Percentiles rank a stretch among this genome's conserved stretches.
phyloP scores from a whole-genome alignment of 257 asterid species.

The Solanum gracilifrons region DNA sequence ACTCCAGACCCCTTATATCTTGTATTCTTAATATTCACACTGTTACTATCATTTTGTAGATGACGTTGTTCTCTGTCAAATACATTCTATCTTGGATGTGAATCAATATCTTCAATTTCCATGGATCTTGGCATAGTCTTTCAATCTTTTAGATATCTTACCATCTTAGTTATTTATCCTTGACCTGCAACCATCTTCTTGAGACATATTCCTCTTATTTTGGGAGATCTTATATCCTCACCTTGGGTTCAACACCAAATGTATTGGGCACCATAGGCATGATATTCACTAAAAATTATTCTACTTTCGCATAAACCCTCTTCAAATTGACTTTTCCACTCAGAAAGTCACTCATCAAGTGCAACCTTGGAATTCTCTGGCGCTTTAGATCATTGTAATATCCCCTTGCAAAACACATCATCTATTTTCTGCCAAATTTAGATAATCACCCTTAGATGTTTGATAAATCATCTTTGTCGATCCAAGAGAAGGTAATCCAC shows the following conservation, averaged over 20 bases:
- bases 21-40: conserved; percentile 13
- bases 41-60: conserved; percentile 3
- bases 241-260: conserved; percentile 6
- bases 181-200: conserved; percentile 19
- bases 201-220: conserved; percentile 30
- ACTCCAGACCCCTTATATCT: conserved; percentile 8
- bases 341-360: conserved; percentile 45
- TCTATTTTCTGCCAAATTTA: not conserved
- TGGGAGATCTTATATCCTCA: conserved; percentile 19
- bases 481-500: conserved; percentile 10
- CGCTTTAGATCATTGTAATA: conserved; percentile 9
- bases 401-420: not conserved
- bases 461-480: conserved; percentile 8
- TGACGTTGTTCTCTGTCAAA: not conserved
- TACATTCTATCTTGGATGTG: conserved; percentile 24
- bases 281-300: conserved; percentile 8
- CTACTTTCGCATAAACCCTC: not conserved
- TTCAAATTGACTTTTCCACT: conserved; percentile 17
- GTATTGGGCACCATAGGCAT: conserved; percentile 13
- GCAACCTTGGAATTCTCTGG: conserved; percentile 37
- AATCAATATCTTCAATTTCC: conserved; percentile 10
- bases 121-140: conserved; percentile 1
- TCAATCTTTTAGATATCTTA: conserved; percentile 15
- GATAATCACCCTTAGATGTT: conserved; percentile 32
- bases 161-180: not conserved